Percentiles rank a stretch among this genome's conserved stretches.
These are phyloP conservation scores for Knoxia roxburghii DNA, from an alignment of 257 asterid species.

Conservation along the genomic window DNA sequence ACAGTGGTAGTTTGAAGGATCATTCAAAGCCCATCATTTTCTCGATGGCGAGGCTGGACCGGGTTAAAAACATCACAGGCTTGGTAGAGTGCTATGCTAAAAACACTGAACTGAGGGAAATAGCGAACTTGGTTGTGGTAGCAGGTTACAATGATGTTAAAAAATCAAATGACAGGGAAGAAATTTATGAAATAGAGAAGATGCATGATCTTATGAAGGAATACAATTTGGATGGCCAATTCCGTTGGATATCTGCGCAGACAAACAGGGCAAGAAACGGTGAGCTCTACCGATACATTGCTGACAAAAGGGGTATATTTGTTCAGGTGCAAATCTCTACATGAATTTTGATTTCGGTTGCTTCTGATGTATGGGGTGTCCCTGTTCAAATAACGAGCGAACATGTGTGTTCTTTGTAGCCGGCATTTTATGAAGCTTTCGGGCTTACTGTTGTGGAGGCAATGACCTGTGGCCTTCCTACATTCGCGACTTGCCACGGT, in stretches of 20 bases:
- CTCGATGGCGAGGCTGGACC: slow-evolving; percentile 99
- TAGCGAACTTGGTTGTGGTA: slow-evolving; percentile 82
- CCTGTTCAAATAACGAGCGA: background rate
- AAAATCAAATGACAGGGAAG: slow-evolving; percentile 84
- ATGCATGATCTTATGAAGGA: slow-evolving; percentile 77
- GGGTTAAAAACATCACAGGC: slow-evolving; percentile 84
- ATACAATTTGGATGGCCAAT: slow-evolving; percentile 58
- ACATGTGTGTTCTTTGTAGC: slow-evolving; percentile 33
- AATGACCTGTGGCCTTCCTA: slow-evolving; percentile 91
- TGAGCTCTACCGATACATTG: slow-evolving; percentile 92
- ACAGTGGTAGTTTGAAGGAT: slow-evolving; percentile 70
- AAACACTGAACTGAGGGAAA: slow-evolving; percentile 55
- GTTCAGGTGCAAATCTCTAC: slow-evolving; percentile 59
- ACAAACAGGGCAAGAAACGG: slow-evolving; percentile 83
- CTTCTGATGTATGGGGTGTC: background rate
- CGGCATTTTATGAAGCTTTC: slow-evolving; percentile 95
- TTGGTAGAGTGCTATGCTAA: slow-evolving; percentile 83
- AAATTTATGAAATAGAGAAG: slow-evolving; percentile 84
- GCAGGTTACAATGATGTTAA: slow-evolving; percentile 82
- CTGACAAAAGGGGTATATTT: slow-evolving; percentile 85
- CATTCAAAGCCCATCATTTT: slow-evolving; percentile 79
- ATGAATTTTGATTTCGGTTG: background rate
- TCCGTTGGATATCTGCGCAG: slow-evolving; percentile 82
- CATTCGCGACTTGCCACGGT: slow-evolving; percentile 89
- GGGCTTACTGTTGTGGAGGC: slow-evolving; percentile 98